These are phyloP conservation scores for Trichoderma aggressivum DNA, from an alignment of 2,329 filamentous ascomycete species.

Conservation along the genomic window DNA sequence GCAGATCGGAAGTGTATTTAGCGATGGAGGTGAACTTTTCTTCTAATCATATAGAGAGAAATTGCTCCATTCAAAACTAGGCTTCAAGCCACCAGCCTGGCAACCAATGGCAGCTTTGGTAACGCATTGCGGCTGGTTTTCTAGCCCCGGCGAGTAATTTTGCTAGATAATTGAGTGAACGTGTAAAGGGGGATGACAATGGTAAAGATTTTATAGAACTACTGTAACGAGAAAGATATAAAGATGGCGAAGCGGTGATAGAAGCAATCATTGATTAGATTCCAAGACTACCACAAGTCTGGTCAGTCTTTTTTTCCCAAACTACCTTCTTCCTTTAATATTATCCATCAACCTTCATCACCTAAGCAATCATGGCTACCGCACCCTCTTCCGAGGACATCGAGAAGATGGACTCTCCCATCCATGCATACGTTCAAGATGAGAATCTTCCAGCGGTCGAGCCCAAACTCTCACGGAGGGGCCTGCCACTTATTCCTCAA, in stretches of 20 bases:
- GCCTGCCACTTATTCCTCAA: background rate
- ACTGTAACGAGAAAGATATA: background rate
- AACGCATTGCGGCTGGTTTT: background rate
- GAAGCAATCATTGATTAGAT: background rate
- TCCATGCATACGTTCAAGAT: background rate
- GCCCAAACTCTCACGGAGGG: background rate
- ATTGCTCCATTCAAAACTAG: background rate
- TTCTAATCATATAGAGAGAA: background rate
- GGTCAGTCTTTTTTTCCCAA: background rate
- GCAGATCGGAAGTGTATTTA: background rate
- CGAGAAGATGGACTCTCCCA: background rate
- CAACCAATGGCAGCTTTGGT: background rate
- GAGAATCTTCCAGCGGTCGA: background rate
- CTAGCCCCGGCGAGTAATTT: background rate
- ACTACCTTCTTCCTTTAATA: background rate
- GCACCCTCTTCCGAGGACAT: background rate
- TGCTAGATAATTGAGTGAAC: background rate
- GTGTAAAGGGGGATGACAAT: background rate
- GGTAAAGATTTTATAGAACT: no score
- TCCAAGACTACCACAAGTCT: background rate
- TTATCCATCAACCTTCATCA: background rate
- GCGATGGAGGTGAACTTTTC: background rate
- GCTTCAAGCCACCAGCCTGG: background rate
- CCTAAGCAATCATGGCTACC: background rate
- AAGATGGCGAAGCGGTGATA: background rate